Evolutionary conservation across 495 filamentous ascomycete genomes (phyloP).

Genomic region (Xanthoparmelia taractica): DNA sequence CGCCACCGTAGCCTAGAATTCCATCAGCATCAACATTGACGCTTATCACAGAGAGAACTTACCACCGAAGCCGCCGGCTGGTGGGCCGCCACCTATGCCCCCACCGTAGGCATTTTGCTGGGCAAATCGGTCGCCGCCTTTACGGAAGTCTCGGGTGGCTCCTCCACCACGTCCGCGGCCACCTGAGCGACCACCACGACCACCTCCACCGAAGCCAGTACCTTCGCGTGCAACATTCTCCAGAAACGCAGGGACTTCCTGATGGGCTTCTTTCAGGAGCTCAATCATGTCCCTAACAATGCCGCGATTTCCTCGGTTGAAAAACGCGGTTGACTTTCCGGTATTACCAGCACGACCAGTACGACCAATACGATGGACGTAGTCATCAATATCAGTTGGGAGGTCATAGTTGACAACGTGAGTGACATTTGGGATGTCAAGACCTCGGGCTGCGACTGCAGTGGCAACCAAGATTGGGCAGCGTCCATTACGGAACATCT

Average conservation of each 20-base stretch:
- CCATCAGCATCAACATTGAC: not conserved
- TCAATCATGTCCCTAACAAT: slow-evolving; percentile 93
- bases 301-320: slow-evolving; percentile 98
- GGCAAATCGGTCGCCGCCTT: slow-evolving; percentile 48
- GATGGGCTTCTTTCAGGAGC: slow-evolving; percentile 94
- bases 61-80: slow-evolving; percentile 43
- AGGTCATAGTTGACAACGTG: slow-evolving; percentile 99
- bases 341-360: slow-evolving; percentile 99
- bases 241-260: slow-evolving; percentile 87
- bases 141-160: slow-evolving; percentile 86
- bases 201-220: slow-evolving; percentile 64
- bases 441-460: slow-evolving; percentile 87
- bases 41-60: slow-evolving; percentile 4
- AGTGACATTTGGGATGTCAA: slow-evolving; percentile 97
- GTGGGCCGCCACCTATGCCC: slow-evolving; percentile 41
- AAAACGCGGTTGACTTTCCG: slow-evolving; percentile 96
- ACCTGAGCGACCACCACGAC: slow-evolving; percentile 64
- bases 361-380: slow-evolving; percentile 99
- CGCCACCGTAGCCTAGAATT: slow-evolving; percentile 9
- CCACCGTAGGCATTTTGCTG: slow-evolving; percentile 46
- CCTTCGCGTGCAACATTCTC: slow-evolving; percentile 95
- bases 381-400: slow-evolving; percentile 97
- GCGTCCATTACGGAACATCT: slow-evolving; percentile 90
- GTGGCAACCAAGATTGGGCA: slow-evolving; percentile 96
- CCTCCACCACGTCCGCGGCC: slow-evolving; percentile 46